Conservation (phyloP, 257 asterid genomes). For the Handroanthus guayacan region DNA sequence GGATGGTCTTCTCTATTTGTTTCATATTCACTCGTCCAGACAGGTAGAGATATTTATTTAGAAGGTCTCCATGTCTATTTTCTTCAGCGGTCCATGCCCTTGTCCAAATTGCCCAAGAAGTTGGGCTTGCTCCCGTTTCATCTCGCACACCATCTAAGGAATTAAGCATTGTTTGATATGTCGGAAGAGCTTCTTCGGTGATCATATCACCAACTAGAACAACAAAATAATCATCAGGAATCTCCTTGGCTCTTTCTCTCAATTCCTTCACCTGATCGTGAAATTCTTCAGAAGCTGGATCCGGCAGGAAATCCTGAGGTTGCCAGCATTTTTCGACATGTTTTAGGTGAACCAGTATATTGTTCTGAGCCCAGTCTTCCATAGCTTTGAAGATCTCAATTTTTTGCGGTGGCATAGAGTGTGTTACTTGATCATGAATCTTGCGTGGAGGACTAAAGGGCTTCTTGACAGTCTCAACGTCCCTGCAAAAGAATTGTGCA, state of each 20-base stretch:
- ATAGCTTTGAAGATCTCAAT: conserved; percentile 34
- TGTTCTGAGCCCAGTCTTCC: conserved; percentile 35
- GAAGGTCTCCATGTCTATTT: conserved; percentile 34
- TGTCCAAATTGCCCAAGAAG: conserved; percentile 35
- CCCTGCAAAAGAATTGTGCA: conserved; percentile 13
- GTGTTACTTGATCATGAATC: conserved; percentile 35
- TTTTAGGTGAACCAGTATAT: conserved; percentile 29
- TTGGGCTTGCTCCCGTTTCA: conserved; percentile 18
- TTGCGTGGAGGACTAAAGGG: conserved; percentile 30
- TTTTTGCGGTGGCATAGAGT: too few species aligned
- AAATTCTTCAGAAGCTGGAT: conserved; percentile 35
- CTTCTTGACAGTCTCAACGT: conserved; percentile 23
- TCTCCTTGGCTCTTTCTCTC: conserved; percentile 30
- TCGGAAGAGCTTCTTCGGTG: not conserved
- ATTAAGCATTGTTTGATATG: conserved; percentile 32
- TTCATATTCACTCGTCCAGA: conserved; percentile 33
- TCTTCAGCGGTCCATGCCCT: conserved; percentile 38
- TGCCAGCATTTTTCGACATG: conserved; percentile 37
- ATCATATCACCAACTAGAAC: conserved; percentile 29
- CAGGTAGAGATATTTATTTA: conserved; percentile 31
- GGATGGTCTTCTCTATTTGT: conserved; percentile 30
- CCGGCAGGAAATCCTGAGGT: conserved; percentile 38
- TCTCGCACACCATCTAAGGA: conserved; percentile 28
- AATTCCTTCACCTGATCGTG: conserved; percentile 25
- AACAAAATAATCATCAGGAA: conserved; percentile 33